These are phyloP conservation scores for Clarireedia homoeocarpa DNA, from an alignment of 2,329 filamentous ascomycete genomes.

Conservation along the genomic window DNA sequence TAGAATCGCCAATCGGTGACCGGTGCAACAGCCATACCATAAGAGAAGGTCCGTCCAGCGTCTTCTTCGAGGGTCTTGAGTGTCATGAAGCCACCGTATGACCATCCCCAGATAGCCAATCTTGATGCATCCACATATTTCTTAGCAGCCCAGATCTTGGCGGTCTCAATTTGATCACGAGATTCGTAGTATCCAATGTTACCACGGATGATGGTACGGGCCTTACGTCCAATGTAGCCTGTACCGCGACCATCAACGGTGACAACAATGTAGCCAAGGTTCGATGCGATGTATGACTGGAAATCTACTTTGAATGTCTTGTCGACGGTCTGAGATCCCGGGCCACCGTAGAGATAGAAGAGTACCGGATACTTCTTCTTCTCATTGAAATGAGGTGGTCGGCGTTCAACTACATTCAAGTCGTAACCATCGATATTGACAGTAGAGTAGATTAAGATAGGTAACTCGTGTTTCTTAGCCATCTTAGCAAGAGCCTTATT, in stretches of 20 bases:
- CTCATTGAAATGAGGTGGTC: slow-evolving; percentile 79
- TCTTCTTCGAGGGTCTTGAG: slow-evolving; percentile 92
- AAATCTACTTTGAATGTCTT: slow-evolving; percentile 81
- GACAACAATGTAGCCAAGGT: slow-evolving; percentile 85
- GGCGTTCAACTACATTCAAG: slow-evolving; percentile 70
- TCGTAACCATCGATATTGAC: slow-evolving; percentile 75
- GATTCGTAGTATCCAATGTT: slow-evolving; percentile 82
- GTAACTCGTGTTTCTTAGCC: slow-evolving; percentile 71
- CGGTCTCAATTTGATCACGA: slow-evolving; percentile 83
- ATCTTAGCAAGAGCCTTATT: slow-evolving; percentile 64
- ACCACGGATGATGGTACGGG: slow-evolving; percentile 73
- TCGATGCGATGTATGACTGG: slow-evolving; percentile 79
- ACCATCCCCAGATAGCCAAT: slow-evolving; percentile 98
- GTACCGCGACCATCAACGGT: slow-evolving; percentile 93
- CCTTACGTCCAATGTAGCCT: slow-evolving; percentile 77
- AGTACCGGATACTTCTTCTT: slow-evolving; percentile 86
- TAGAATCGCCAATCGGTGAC: slow-evolving; percentile 99
- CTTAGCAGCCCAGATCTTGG: slow-evolving; percentile 73
- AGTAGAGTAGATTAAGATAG: slow-evolving; percentile 73
- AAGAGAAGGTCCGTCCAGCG: slow-evolving; percentile 81
- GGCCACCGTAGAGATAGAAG: slow-evolving; percentile 91
- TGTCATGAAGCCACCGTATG: slow-evolving; percentile 90
- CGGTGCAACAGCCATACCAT: slow-evolving; percentile 96
- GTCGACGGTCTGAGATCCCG: slow-evolving; percentile 81
- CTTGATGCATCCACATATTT: slow-evolving; percentile 74